phyloP scores from a whole-genome alignment of 2,329 filamentous ascomycete genomes.

The Magnaporthiopsis rhizophila region DNA sequence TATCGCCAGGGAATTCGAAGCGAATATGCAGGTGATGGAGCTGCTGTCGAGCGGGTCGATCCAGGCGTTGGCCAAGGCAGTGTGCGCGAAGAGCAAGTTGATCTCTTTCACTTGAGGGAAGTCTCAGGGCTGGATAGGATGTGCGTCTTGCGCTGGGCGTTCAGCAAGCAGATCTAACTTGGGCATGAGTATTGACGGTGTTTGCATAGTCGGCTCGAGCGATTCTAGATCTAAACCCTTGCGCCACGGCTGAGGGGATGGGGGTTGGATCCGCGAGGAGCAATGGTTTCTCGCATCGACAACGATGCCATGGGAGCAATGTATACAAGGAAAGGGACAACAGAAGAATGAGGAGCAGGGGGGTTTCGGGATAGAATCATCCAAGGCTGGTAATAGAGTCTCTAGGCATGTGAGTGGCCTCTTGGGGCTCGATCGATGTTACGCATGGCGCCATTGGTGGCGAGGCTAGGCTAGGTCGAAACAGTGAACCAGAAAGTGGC shows the following conservation, averaged over 20 bases:
- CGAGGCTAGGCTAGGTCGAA: not conserved
- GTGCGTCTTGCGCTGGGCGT: not conserved
- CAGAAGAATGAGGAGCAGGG: not conserved
- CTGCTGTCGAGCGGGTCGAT: slow-evolving; percentile 40
- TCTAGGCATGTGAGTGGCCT: not conserved
- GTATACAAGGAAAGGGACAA: no score
- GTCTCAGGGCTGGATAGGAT: not conserved
- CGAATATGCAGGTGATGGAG: slow-evolving; percentile 46
- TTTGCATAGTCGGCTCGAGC: not conserved
- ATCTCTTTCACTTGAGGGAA: slow-evolving; percentile 17
- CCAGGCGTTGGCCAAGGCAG: slow-evolving; percentile 13
- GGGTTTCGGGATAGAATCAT: no score
- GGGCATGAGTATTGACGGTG: not conserved
- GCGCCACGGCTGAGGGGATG: no score
- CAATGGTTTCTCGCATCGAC: no score
- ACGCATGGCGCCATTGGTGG: not conserved
- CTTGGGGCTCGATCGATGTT: not conserved
- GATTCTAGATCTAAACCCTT: not conserved
- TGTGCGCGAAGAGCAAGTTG: slow-evolving; percentile 22
- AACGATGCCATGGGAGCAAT: no score
- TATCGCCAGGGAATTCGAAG: slow-evolving; percentile 39
- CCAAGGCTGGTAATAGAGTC: no score
- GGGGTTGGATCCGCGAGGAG: no score
- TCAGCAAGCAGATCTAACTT: not conserved
- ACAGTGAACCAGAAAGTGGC: not conserved